Conservation (phyloP, 768 basidiomycete species). For the Panellus pusillus region DNA sequence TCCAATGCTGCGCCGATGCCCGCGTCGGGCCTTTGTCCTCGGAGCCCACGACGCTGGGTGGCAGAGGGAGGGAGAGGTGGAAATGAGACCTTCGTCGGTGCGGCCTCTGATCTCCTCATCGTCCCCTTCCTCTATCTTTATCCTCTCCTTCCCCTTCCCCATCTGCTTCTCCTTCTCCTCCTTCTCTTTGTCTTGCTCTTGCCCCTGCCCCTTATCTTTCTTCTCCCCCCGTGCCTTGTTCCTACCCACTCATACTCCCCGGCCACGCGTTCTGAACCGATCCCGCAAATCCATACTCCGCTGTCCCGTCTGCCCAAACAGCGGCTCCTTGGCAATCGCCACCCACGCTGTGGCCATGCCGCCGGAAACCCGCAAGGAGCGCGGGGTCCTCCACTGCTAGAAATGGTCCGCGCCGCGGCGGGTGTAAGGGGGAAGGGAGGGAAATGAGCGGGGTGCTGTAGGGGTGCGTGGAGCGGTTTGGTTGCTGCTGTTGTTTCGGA, state of each 20-base stretch:
- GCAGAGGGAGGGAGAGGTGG: too few relatives aligned
- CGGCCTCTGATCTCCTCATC: not conserved
- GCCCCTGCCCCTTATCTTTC: conserved; percentile 59
- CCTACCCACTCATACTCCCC: conserved; percentile 80
- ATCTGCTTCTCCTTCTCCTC: not conserved
- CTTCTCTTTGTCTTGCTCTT: conserved; percentile 17
- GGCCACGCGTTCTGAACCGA: conserved; percentile 92
- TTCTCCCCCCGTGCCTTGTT: conserved; percentile 76
- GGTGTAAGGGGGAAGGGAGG: too few relatives aligned
- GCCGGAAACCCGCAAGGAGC: conserved; percentile 82
- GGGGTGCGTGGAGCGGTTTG: conserved; percentile 72
- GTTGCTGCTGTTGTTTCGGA: conserved; percentile 49
- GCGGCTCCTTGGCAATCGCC: conserved; percentile 82
- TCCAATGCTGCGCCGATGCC: conserved; percentile 16
- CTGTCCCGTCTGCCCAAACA: conserved; percentile 79
- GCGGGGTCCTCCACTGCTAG: conserved; percentile 84
- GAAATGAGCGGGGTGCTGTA: conserved; percentile 85
- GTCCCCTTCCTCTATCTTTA: too few relatives aligned
- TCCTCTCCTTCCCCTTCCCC: conserved; percentile 7
- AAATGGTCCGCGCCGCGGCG: conserved; percentile 81
- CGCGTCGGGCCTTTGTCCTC: too few relatives aligned
- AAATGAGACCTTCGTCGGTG: too few relatives aligned
- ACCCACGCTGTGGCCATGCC: conserved; percentile 90
- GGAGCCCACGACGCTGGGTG: too few relatives aligned
- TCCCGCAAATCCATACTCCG: conserved; percentile 88